Conservation (phyloP, 129 eudicot species). For the Smallanthus sonchifolius region DNA sequence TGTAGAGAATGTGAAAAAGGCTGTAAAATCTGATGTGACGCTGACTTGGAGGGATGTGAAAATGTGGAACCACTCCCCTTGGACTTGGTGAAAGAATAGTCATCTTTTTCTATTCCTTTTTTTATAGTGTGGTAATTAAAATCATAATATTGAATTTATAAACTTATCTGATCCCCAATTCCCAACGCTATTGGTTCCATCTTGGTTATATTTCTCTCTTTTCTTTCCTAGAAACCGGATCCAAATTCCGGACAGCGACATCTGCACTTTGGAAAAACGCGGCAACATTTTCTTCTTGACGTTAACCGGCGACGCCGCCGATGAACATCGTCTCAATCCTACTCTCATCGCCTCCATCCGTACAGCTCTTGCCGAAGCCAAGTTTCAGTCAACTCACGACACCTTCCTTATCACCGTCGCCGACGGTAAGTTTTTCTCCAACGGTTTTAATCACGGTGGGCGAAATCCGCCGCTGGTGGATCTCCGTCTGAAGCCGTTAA, state of each 20-base stretch:
- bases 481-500: constrained; percentile 28
- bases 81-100: too few species aligned
- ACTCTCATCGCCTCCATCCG: constrained; percentile 59
- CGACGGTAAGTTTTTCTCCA: constrained; percentile 75
- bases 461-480: constrained; percentile 45
- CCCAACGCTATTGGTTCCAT: too few species aligned
- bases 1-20: too few species aligned
- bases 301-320: constrained; percentile 41
- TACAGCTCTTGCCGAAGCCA: constrained; percentile 39
- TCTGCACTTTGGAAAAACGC: constrained; percentile 65
- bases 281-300: constrained; percentile 64
- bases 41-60: too few species aligned
- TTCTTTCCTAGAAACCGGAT: not conserved
- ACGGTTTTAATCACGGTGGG: constrained; percentile 84
- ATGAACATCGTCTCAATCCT: constrained; percentile 12
- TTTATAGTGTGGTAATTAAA: too few species aligned
- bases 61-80: too few species aligned
- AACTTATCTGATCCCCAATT: too few species aligned
- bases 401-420: constrained; percentile 59
- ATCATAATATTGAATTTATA: too few species aligned
- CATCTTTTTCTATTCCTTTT: too few species aligned
- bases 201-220: not conserved
- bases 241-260: constrained; percentile 9
- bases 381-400: constrained; percentile 51
- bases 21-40: too few species aligned